A percentile compares a stretch with the other conserved stretches of the same genome.
These are phyloP conservation scores for Pichia nanzhaoensis DNA, from an alignment of 805 yeast genomes.

Conservation along the genomic window DNA sequence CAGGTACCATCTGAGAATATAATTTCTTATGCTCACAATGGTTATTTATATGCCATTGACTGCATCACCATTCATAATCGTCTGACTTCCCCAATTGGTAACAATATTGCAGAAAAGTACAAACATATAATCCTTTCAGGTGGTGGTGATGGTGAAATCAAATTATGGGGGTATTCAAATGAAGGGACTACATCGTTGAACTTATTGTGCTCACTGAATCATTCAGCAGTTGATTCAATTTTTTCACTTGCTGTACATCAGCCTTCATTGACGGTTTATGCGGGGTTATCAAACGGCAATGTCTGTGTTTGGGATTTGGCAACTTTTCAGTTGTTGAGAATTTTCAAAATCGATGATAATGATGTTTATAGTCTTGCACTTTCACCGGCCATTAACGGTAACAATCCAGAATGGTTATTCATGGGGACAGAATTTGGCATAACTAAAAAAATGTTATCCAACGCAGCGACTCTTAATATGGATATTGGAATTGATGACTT, in stretches of 20 bases:
- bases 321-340: slow-evolving; percentile 60
- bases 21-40: slow-evolving; percentile 81
- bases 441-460: slow-evolving; percentile 11
- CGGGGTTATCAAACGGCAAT: slow-evolving; percentile 70
- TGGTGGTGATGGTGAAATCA: slow-evolving; percentile 89
- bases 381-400: slow-evolving; percentile 31
- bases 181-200: slow-evolving; percentile 15
- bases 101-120: slow-evolving; percentile 22
- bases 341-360: slow-evolving; percentile 35
- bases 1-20: slow-evolving; percentile 66
- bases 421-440: slow-evolving; percentile 43
- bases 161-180: slow-evolving; percentile 57
- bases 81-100: slow-evolving; percentile 17
- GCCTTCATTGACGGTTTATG: slow-evolving; percentile 64
- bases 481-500: slow-evolving; percentile 23
- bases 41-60: slow-evolving; percentile 74
- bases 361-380: slow-evolving; percentile 59
- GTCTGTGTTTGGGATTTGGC: slow-evolving; percentile 84
- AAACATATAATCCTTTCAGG: slow-evolving; percentile 51
- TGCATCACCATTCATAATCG: slow-evolving; percentile 22
- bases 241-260: slow-evolving; percentile 51
- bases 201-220: slow-evolving; percentile 40
- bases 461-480: slow-evolving; percentile 26
- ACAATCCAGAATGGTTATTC: slow-evolving; percentile 31
- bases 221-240: slow-evolving; percentile 51